Evolutionary conservation across 148 eudicot genomes (phyloP), one percentile per base, ranked within the genome.

Genomic region (Rhododendron ovatum): DNA sequence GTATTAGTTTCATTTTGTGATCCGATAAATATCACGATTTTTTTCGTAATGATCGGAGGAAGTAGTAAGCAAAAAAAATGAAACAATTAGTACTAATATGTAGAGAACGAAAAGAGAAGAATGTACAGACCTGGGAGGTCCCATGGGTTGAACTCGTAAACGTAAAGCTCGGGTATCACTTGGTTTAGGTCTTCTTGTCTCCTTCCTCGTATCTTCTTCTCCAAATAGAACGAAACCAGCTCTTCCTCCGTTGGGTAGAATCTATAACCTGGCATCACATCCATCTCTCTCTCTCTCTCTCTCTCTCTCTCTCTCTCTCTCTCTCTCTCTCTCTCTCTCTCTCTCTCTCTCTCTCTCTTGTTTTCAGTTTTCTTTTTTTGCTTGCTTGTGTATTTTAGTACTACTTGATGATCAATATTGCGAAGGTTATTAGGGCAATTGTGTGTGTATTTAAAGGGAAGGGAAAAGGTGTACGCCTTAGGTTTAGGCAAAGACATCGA

Each of bases 241-340:
- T 93, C 95, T 89, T 93, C 94, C 83, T 93, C 95, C 0, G 93
- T 93, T 3, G 95, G 95, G 79, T 89, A 92, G 79, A 93, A 93
- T 67, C 95, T 86, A 85, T 84, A 93, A 11, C 95, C 93, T 13
- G 91, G 30, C 51, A 57, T 78, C 45, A 26, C 35, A 51, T 63
- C 82, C 82, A 79, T 79, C 24, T 10, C 39, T 76, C 41, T 33
- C 45, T 33, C 37, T 41, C 50, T 77, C 82, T 33, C 30, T 43
- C 55, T 33, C 53, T n/a, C n/a, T n/a, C n/a, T n/a, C n/a, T n/a
- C n/a, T n/a, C n/a, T n/a, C n/a, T n/a, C n/a, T n/a, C n/a, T n/a
- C n/a, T n/a, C n/a, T 78, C 57, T 7, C 55, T 47, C 57, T 45
- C 30, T 78, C 55, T 37, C 79, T 76, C 45, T 41, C 45, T 41